Evolutionary conservation across 106 monocot genomes (phyloP), one percentile per base, ranked within the genome.

Genomic region (Allium fistulosum): DNA sequence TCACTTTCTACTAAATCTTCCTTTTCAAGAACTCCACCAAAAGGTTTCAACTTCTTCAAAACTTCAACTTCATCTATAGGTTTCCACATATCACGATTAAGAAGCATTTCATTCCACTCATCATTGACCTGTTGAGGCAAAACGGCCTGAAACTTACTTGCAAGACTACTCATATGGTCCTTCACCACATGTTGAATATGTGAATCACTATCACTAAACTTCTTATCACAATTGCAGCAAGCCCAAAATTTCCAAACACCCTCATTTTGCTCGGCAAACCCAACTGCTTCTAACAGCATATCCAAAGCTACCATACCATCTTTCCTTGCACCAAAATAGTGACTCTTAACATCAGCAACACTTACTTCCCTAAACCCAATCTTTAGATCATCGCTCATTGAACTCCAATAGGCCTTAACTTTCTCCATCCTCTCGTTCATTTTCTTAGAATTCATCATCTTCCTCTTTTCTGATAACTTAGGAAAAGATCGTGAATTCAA

Each of bases 191-290:
- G 95, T 70, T 81, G 80, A 57, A 71, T 17, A 48, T 86, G 88
- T 11, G 77, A 78, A 6, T 85, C 85, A 7, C 63, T 57, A 17
- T 85, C 83, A 1, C 60, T 53, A 61, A 91, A 95, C 69, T 76
- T 88, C 61, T 91, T 69, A 9, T 61, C 57, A 51, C 95, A 95
- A 47, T 75, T 62, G 63, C 80, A 88, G 61, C 95, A 95, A 16
- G 71, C 62, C 90, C 85, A 86, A 69, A 80, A 88, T 51, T 81
- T 82, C 95, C 95, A 95, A 2, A 75, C 73, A 48, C 76, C 57
- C n/a, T 17, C 50, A 67, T 74, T 73, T n/a, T 52, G 65, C 49
- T 69, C 68, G 2, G 70, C 73, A 79, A 91, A 91, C 2, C 72
- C 65, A 17, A 95, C 16, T 8, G 85, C 87, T 66, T 95, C 91